Conservation (phyloP, 148 eudicot species). For the Drosera capensis region DNA sequence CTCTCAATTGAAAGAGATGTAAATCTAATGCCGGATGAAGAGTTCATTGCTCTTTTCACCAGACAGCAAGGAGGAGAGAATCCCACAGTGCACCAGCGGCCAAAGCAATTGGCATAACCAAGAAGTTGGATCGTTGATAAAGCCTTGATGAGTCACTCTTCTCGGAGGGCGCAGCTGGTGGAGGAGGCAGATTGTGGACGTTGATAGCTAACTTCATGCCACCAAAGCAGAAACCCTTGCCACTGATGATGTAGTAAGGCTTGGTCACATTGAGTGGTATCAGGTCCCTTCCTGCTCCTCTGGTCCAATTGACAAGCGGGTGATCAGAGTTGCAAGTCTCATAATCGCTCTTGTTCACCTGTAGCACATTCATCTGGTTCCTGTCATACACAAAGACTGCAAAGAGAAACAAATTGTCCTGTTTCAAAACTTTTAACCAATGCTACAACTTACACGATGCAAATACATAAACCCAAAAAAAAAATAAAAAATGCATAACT, state of each 20-base stretch:
- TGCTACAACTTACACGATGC: no score
- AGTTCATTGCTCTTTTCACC: no score
- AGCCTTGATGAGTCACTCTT: slow-evolving; percentile 14
- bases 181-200: slow-evolving; percentile 46
- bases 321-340: slow-evolving; percentile 53
- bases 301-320: slow-evolving; percentile 53
- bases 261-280: slow-evolving; percentile 54
- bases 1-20: no score
- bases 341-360: slow-evolving; percentile 69
- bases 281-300: slow-evolving; percentile 84
- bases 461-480: no score
- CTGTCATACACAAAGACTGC: slow-evolving; percentile 79
- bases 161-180: slow-evolving; percentile 38
- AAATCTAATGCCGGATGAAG: no score
- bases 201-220: slow-evolving; percentile 63
- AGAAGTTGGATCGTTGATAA: slow-evolving; percentile 17
- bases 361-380: slow-evolving; percentile 47
- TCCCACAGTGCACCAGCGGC: slow-evolving; percentile 67
- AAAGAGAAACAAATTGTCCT: not conserved
- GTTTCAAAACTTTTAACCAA: no score
- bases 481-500: no score
- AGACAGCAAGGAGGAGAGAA: slow-evolving; percentile 28
- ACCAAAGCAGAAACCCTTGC: slow-evolving; percentile 62
- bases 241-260: slow-evolving; percentile 51
- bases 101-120: slow-evolving; percentile 40